These are phyloP conservation scores for Thraustochytrium sp. DNA, from an alignment of 352 stramenopile species.

Conservation along the genomic window DNA sequence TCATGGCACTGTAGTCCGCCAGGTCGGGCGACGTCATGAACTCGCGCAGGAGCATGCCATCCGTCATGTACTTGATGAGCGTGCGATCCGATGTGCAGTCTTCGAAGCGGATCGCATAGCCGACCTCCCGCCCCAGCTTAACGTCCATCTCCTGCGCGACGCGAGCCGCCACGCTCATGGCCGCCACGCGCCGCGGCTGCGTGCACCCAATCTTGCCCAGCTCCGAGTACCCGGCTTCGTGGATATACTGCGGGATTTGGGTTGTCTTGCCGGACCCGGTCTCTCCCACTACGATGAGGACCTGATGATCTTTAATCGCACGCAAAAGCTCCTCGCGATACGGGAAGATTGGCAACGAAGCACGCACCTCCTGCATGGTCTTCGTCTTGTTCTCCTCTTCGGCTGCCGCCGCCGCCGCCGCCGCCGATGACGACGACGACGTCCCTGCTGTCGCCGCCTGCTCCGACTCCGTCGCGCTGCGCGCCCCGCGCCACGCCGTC, in stretches of 20 bases:
- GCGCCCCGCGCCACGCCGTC: constrained; percentile 50
- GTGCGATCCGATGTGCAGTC: constrained; percentile 97
- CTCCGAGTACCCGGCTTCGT: constrained; percentile 82
- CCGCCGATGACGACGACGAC: no score
- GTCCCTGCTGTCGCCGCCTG: constrained; percentile 64
- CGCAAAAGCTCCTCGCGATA: constrained; percentile 95
- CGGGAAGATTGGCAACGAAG: constrained; percentile 92
- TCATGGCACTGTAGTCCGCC: constrained; percentile 87
- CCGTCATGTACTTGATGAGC: constrained; percentile 98
- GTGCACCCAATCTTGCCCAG: constrained; percentile 86
- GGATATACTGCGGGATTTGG: constrained; percentile 96
- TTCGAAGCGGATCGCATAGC: constrained; percentile 98
- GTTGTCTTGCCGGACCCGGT: constrained; percentile 96
- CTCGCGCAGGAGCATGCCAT: constrained; percentile 98
- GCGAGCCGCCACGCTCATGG: constrained; percentile 97
- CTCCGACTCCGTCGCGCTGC: constrained; percentile 50
- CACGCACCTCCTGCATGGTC: constrained; percentile 88
- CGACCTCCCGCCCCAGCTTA: constrained; percentile 92
- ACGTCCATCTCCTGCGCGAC: constrained; percentile 97
- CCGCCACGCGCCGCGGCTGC: constrained; percentile 91
- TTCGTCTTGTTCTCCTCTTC: constrained; percentile 56
- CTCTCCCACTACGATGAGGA: constrained; percentile 76
- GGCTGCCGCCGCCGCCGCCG: neutral
- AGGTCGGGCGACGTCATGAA: constrained; percentile 93
- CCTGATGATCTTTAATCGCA: constrained; percentile 90